Evolutionary conservation across 371 early-diverging fungal species (phyloP), one percentile per base, ranked within the genome.

Genomic region (Batkoa obscura): DNA sequence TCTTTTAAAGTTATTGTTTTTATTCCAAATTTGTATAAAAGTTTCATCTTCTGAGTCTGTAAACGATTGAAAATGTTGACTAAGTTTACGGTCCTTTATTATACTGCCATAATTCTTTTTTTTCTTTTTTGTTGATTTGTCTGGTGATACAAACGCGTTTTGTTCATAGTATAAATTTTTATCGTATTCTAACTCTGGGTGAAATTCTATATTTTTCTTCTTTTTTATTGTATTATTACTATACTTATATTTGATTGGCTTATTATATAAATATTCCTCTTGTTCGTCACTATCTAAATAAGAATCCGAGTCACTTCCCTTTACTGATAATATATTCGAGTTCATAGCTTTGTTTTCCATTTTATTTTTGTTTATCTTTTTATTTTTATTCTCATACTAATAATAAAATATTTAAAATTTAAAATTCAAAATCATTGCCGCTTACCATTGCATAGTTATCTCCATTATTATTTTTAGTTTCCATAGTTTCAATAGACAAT

Each of bases 231-330:
- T 32, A 10, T 50, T 23, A 6, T 34, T 50, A 3, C 4, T n/a
- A 32, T 17, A n/a, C 50, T 50, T 9, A 10, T 30, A 9, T 31
- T 9, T 6, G 6, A 10, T 23, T 12, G 10, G 32, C 3, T 34
- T 8, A 9, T 3, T 50, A 35, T 56, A 56, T 3, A 56, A 34
- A 23, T 35, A 56, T 17, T 56, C 43, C 23, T 56, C 56, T 34
- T 56, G 46, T 12, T 56, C 56, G 5, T 43, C 47, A 32, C 47
- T 46, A 56, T 46, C 56, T 6, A 8, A 2, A 35, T 46, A 33
- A 15, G 56, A 46, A 12, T 30, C 35, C 2, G 47, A 35, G 17
- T 56, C 55, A 31, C 47, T 56, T 43, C 8, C 34, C 43, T 34
- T 2, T 2, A 36, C 10, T 17, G 35, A 39, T 15, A 3, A 50